These are phyloP conservation scores for Elaphomyces granulatus DNA, from an alignment of 495 filamentous ascomycete species.

Conservation along the genomic window DNA sequence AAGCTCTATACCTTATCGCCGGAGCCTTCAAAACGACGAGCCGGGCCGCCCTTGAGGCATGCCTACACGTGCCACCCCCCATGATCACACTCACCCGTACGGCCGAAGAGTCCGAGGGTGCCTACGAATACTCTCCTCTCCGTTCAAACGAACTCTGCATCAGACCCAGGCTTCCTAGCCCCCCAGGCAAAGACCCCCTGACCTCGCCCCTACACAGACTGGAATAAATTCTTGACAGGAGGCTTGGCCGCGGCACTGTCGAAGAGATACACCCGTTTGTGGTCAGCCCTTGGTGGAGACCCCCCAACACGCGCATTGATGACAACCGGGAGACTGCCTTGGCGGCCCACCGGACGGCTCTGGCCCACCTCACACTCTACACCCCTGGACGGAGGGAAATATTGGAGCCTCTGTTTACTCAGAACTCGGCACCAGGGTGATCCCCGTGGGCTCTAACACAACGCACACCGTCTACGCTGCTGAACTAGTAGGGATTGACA, in stretches of 20 bases:
- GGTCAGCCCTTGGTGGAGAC: neutral
- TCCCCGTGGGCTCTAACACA: neutral
- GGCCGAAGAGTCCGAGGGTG: constrained; percentile 1
- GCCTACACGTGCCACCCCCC: neutral
- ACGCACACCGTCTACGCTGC: constrained; percentile 1
- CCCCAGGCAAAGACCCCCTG: neutral
- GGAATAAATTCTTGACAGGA: neutral
- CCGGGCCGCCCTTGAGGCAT: neutral
- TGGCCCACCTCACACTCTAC: neutral
- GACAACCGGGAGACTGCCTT: neutral
- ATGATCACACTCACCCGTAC: neutral
- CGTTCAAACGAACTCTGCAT: neutral
- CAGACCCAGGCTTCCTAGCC: neutral
- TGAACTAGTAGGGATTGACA: neutral
- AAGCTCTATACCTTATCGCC: neutral
- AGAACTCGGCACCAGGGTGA: neutral
- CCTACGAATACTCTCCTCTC: neutral
- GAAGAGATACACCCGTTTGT: neutral
- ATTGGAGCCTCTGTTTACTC: neutral
- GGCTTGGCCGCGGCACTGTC: neutral
- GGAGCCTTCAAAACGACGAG: neutral
- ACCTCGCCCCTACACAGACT: neutral
- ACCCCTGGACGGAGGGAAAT: neutral
- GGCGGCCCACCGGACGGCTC: neutral
- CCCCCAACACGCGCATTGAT: neutral